phyloP scores from a whole-genome alignment of 345 rosid genomes.

The Garcia nutans region DNA sequence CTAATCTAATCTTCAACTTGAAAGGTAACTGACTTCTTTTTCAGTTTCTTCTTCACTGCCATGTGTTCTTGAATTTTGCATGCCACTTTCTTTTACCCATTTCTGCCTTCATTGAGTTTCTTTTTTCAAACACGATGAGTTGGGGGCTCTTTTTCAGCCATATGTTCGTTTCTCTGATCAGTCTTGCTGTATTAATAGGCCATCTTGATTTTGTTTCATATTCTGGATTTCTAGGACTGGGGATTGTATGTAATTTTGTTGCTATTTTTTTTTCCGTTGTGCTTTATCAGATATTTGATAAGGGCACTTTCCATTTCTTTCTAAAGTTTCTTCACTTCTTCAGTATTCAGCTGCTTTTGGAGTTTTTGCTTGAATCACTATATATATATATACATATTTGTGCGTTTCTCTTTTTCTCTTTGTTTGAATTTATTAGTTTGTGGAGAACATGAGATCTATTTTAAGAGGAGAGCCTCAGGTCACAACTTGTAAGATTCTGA shows the following conservation, averaged over 20 bases:
- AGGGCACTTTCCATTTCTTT: conserved; percentile 5
- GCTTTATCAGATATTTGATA: conserved; percentile 18
- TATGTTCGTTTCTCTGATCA: too few species aligned
- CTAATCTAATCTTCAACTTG: conserved; percentile 3
- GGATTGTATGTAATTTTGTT: conserved; percentile 12
- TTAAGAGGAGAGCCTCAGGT: neutral
- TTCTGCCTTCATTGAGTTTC: neutral
- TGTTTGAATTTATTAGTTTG: neutral
- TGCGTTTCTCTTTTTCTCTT: neutral
- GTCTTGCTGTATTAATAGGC: conserved; percentile 1
- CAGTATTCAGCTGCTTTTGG: neutral
- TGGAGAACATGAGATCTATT: neutral
- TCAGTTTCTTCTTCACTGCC: conserved; percentile 14
- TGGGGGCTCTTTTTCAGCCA: neutral
- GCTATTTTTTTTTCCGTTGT: neutral
- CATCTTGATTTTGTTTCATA: neutral
- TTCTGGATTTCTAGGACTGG: conserved; percentile 7
- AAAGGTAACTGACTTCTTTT: conserved; percentile 21
- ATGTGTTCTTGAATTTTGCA: conserved; percentile 12
- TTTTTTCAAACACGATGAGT: neutral
- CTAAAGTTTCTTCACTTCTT: neutral
- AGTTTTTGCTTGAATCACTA: conserved; percentile 3
- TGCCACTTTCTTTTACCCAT: conserved; percentile 12
- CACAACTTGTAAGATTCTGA: neutral
- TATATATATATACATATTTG: neutral